These are phyloP conservation scores for Roridomyces roridus DNA, from an alignment of 768 basidiomycete species.

Conservation along the genomic window DNA sequence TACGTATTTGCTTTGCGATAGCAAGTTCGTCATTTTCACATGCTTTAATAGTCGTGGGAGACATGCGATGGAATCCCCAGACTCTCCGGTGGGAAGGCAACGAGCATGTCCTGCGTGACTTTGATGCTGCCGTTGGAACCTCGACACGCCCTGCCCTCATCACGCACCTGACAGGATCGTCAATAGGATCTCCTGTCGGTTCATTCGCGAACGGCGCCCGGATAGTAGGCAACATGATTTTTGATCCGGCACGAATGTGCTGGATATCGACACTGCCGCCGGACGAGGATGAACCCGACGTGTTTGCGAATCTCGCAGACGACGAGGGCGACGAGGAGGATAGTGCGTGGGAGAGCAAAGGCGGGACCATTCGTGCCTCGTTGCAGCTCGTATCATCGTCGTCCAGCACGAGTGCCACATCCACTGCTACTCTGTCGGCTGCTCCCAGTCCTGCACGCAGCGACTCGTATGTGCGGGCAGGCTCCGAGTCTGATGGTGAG, in stretches of 20 bases:
- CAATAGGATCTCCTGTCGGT: constrained; percentile 78
- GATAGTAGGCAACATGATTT: constrained; percentile 97
- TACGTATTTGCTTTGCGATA: constrained; percentile 37
- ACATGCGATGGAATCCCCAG: constrained; percentile 97
- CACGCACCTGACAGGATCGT: constrained; percentile 90
- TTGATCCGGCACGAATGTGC: constrained; percentile 93
- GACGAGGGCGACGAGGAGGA: constrained; percentile 77
- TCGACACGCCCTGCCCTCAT: constrained; percentile 95
- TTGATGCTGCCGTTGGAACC: constrained; percentile 82
- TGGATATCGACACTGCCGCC: constrained; percentile 88
- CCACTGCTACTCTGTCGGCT: constrained; percentile 40
- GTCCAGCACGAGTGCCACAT: constrained; percentile 33
- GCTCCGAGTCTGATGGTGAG: constrained; percentile 80
- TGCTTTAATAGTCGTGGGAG: constrained; percentile 75
- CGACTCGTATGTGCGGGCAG: constrained; percentile 57
- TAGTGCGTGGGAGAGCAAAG: constrained; percentile 72
- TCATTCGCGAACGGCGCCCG: constrained; percentile 80
- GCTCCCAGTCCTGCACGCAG: constrained; percentile 67
- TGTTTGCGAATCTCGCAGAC: constrained; percentile 92
- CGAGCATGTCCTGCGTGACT: constrained; percentile 88
- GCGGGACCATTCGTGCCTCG: constrained; percentile 79
- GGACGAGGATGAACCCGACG: constrained; percentile 93
- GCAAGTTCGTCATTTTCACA: constrained; percentile 3
- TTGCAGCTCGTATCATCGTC: constrained; percentile 45
- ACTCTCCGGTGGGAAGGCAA: constrained; percentile 97